A percentile compares a stretch with the other conserved stretches of the same genome.
Conservation (phyloP, 306 rosid genomes). For the Fragaria nilgerrensis region DNA sequence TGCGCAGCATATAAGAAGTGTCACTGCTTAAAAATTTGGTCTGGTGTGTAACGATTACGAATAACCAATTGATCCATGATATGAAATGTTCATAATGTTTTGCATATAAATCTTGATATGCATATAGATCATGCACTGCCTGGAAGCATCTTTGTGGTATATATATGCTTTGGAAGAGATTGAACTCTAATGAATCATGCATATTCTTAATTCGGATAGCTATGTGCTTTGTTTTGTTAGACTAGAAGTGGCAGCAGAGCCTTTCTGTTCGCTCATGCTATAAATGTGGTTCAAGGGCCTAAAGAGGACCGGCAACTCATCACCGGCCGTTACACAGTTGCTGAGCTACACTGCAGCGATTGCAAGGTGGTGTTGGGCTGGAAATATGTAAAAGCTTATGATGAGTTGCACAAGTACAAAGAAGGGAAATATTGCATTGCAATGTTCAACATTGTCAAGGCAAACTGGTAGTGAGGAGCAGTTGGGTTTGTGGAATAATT, state of each 20-base stretch:
- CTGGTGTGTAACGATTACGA: background rate
- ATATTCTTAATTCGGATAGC: background rate
- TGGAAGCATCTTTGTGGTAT: background rate
- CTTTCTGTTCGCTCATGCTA: slow-evolving; percentile 59
- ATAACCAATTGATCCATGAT: background rate
- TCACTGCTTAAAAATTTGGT: background rate
- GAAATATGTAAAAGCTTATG: slow-evolving; percentile 61
- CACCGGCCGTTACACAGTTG: slow-evolving; percentile 62
- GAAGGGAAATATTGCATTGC: slow-evolving; percentile 67
- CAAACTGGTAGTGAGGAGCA: slow-evolving; percentile 33
- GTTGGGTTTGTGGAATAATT: background rate
- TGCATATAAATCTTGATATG: background rate
- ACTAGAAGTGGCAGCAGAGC: slow-evolving; percentile 65
- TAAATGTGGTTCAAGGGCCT: slow-evolving; percentile 50
- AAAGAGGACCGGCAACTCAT: slow-evolving; percentile 45
- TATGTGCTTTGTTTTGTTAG: slow-evolving; percentile 32
- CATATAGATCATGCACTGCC: background rate
- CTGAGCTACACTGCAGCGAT: slow-evolving; percentile 54
- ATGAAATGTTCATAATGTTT: background rate
- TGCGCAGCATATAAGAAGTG: background rate
- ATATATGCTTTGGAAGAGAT: background rate
- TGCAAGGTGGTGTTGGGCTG: slow-evolving; percentile 67
- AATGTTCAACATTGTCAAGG: slow-evolving; percentile 55
- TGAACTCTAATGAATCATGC: background rate
- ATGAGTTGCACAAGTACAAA: slow-evolving; percentile 59